Base-by-base conservation (phyloP, 371 early-diverging fungal species). In the Mycotypha africana region DNA sequence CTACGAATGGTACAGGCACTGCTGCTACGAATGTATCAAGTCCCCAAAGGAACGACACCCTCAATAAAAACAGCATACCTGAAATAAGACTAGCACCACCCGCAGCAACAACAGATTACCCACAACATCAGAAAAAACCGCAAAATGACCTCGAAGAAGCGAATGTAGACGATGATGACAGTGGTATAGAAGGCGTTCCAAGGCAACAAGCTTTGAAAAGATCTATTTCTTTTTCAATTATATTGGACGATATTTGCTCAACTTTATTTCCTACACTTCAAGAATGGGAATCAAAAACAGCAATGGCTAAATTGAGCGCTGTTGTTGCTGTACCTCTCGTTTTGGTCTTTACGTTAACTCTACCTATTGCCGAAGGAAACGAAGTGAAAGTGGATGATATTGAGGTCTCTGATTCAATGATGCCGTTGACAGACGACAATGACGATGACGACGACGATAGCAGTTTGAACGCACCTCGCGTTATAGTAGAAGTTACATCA, bases 291-390 rank as follows among this genome's bases (percentile, higher is more conserved):
- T 34, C 58, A 11, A 81, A 82, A 32, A 69, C 79, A 0, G 9
- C 44, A 0, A 73, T 74, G 53, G 69, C 75, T n/a, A 76, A 72
- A 44, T 45, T 78, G 14, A 75, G 72, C 49, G 70, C 82, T 0
- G 35, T 80, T n/a, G 50, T 76, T 0, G 79, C 81, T n/a, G 46
- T 70, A 1, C 85, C 85, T 0, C 55, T 80, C 12, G 74, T 76
- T 0, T 47, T 84, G 1, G 4, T 81, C 4, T 57, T 84, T 34
- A 78, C 70, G 5, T 41, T 84, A 32, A 82, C 85, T 0, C 42
- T 84, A 17, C 82, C 85, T 21, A 78, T 82, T 19, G 76, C 70
- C 2, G 79, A 84, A 46, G 37, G 59, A 10, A 62, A 62, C 2
- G 65, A 61, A 30, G 42, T 64, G 5, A 57, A 62, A 19, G 51